Percentiles rank a stretch among this genome's conserved stretches.
Conservation (phyloP, 2,329 filamentous ascomycete species). For the Venturia oleaginea region DNA sequence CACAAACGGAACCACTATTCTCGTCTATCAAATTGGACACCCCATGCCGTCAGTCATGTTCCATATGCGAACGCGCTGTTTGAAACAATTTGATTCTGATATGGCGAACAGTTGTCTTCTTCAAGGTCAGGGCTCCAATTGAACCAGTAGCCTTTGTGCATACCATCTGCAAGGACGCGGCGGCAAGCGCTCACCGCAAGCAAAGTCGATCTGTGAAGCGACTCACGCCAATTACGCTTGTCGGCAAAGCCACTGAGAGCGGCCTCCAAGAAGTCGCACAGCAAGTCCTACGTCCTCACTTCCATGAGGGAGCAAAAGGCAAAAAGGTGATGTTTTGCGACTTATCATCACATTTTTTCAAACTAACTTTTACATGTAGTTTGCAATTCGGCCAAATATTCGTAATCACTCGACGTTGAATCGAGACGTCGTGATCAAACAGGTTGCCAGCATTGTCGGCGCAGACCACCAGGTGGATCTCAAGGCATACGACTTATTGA, state of each 20-base stretch:
- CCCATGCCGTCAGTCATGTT: conserved; percentile 39
- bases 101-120: conserved; percentile 43
- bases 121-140: conserved; percentile 46
- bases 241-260: conserved; percentile 59
- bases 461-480: conserved; percentile 67
- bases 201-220: conserved; percentile 51
- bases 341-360: not conserved
- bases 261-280: conserved; percentile 57
- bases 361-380: conserved; percentile 39
- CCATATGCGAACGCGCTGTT: conserved; percentile 29
- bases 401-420: conserved; percentile 63
- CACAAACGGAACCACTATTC: conserved; percentile 40
- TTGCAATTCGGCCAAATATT: conserved; percentile 73
- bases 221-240: conserved; percentile 49
- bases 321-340: conserved; percentile 40
- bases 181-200: conserved; percentile 40
- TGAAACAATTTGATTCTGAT: conserved; percentile 34
- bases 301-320: conserved; percentile 43
- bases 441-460: conserved; percentile 57
- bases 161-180: conserved; percentile 48
- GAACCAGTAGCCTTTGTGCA: conserved; percentile 53
- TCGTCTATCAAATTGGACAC: conserved; percentile 45
- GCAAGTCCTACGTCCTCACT: conserved; percentile 54
- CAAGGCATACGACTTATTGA: conserved; percentile 66
- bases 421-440: conserved; percentile 60